These are phyloP conservation scores for Zygosaccharomyces siamensis DNA, from an alignment of 805 yeast species.

Conservation along the genomic window DNA sequence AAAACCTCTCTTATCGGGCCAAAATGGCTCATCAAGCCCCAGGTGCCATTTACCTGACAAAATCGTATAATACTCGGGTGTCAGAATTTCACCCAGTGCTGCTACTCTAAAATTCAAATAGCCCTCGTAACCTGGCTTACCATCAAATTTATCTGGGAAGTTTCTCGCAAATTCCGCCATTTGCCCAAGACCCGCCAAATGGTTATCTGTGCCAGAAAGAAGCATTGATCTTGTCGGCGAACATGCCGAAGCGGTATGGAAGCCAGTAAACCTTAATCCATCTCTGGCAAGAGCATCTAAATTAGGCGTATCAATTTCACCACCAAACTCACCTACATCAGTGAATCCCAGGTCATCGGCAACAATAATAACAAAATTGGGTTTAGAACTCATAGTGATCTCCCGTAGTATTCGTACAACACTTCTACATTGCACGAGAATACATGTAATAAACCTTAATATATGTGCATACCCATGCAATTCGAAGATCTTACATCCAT, in stretches of 20 bases:
- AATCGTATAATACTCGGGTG: constrained; percentile 46
- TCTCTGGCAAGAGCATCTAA: constrained; percentile 40
- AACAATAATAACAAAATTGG: constrained; percentile 51
- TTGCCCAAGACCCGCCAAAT: constrained; percentile 56
- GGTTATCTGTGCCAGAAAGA: constrained; percentile 57
- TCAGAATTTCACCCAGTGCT: constrained; percentile 47
- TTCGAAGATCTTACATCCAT: no score
- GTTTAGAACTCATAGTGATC: constrained; percentile 20
- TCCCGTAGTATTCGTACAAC: no score
- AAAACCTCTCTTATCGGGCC: constrained; percentile 49
- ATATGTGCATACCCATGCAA: no score
- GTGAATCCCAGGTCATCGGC: constrained; percentile 63
- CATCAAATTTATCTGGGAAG: constrained; percentile 38
- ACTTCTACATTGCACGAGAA: no score
- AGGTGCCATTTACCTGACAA: constrained; percentile 61
- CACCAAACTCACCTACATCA: constrained; percentile 50
- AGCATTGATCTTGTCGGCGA: constrained; percentile 62
- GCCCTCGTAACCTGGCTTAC: constrained; percentile 54
- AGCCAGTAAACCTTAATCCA: constrained; percentile 51
- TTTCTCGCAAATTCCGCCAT: constrained; percentile 45
- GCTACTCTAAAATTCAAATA: constrained; percentile 49
- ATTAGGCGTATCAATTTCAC: constrained; percentile 55
- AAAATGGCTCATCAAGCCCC: constrained; percentile 44
- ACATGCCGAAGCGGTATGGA: constrained; percentile 61
- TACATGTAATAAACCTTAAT: no score